phyloP scores from a whole-genome alignment of 345 rosid genomes.

The Rhodamnia argentea region DNA sequence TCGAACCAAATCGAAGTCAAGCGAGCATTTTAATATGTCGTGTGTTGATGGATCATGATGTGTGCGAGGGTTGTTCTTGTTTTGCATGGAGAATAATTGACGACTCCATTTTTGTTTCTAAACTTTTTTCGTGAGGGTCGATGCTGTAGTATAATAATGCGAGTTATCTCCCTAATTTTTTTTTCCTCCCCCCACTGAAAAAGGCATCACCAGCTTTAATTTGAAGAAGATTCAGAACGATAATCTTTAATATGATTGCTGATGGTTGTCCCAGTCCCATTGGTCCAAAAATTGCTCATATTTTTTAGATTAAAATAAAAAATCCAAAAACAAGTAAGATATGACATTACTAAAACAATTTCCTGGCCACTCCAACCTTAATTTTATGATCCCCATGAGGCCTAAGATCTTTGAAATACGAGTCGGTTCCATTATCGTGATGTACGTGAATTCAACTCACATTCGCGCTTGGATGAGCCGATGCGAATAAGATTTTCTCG shows the following conservation, averaged over 20 bases:
- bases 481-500: background rate
- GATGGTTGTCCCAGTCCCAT: background rate
- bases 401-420: background rate
- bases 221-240: background rate
- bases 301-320: background rate
- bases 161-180: background rate
- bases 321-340: background rate
- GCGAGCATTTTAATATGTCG: background rate
- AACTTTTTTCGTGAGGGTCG: background rate
- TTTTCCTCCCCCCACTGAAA: background rate
- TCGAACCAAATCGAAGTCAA: background rate
- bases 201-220: background rate
- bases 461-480: background rate
- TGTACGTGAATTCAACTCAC: background rate
- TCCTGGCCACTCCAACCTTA: background rate
- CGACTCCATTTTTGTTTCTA: background rate
- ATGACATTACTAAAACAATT: background rate
- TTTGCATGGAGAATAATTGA: background rate
- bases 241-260: background rate
- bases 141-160: background rate
- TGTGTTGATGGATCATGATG: background rate
- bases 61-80: background rate
- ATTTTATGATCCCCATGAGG: background rate
- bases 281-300: background rate
- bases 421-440: background rate